A percentile compares a stretch with the other conserved stretches of the same genome.
Conservation (phyloP, 2,329 filamentous ascomycete species). For the Metarhizium robertsii region DNA sequence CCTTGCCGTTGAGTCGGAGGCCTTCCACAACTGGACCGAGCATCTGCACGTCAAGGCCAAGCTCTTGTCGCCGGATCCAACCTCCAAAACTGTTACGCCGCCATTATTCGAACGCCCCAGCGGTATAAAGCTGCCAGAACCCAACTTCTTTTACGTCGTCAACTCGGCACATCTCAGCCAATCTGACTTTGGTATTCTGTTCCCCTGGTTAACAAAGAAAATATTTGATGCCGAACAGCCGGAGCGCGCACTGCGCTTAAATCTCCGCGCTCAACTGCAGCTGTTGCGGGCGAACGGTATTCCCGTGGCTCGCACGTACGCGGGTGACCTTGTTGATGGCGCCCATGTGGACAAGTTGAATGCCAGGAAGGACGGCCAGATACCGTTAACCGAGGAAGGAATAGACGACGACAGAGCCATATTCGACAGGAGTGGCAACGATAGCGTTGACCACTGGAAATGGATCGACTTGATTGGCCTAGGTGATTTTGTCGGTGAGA, state of each 20-base stretch:
- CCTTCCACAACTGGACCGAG: slow-evolving; percentile 69
- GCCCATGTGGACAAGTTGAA: slow-evolving; percentile 27
- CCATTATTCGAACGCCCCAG: slow-evolving; percentile 31
- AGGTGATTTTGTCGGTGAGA: slow-evolving; percentile 22
- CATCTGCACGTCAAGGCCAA: slow-evolving; percentile 63
- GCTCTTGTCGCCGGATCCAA: slow-evolving; percentile 49
- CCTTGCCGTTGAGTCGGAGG: slow-evolving; percentile 64
- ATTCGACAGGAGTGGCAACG: slow-evolving; percentile 32
- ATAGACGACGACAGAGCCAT: slow-evolving; percentile 41
- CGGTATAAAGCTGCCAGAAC: slow-evolving; percentile 35
- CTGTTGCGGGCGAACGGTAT: slow-evolving; percentile 41
- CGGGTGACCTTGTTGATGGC: slow-evolving; percentile 41
- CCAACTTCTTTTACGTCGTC: slow-evolving; percentile 66
- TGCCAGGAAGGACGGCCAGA: slow-evolving; percentile 9
- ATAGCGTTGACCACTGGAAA: slow-evolving; percentile 36
- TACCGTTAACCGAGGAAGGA: slow-evolving; percentile 22
- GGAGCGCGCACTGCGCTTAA: slow-evolving; percentile 48
- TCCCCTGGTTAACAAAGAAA: slow-evolving; percentile 58
- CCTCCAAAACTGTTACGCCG: slow-evolving; percentile 29
- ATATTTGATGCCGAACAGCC: slow-evolving; percentile 49
- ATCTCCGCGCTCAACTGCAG: slow-evolving; percentile 49
- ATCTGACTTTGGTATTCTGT: slow-evolving; percentile 74
- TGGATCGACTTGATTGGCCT: slow-evolving; percentile 45
- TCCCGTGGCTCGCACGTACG: slow-evolving; percentile 38
- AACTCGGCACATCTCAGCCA: slow-evolving; percentile 74